A percentile compares a stretch with the other conserved stretches of the same genome.
These are phyloP conservation scores for Coemansia sp. DNA, from an alignment of 192 early-diverging fungal genomes.

Conservation along the genomic window DNA sequence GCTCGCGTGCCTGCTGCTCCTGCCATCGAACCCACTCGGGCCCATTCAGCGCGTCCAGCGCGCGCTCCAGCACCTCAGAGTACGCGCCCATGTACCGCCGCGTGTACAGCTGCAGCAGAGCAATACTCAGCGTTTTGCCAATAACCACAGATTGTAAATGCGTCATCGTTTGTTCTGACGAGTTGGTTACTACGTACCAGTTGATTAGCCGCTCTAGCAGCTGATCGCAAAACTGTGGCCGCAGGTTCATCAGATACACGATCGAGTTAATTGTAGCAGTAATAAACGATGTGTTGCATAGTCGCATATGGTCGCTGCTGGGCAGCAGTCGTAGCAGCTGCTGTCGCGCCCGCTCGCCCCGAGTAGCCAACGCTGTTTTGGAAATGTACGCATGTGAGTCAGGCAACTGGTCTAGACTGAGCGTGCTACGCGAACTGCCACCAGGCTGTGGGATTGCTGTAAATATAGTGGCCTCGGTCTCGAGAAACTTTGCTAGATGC, in stretches of 20 bases:
- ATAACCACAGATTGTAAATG: conserved; percentile 37
- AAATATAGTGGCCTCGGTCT: conserved; percentile 41
- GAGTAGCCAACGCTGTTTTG: conserved; percentile 16
- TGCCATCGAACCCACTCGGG: conserved; percentile 45
- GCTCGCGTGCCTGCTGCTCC: conserved; percentile 29
- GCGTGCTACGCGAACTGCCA: neutral
- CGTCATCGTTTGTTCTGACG: conserved; percentile 41
- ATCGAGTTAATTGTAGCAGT: conserved; percentile 46
- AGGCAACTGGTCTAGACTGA: conserved; percentile 20
- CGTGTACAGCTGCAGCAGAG: conserved; percentile 41
- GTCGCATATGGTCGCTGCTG: conserved; percentile 40
- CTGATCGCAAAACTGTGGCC: conserved; percentile 43
- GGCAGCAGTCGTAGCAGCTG: conserved; percentile 46
- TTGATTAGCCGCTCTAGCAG: conserved; percentile 28
- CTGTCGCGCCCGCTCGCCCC: conserved; percentile 35
- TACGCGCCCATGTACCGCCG: conserved; percentile 33
- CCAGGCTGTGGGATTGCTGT: conserved; percentile 4
- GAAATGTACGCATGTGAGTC: conserved; percentile 31
- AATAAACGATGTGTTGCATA: conserved; percentile 51
- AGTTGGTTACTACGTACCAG: conserved; percentile 45
- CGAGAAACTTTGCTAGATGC: conserved; percentile 48
- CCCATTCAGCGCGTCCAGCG: conserved; percentile 42
- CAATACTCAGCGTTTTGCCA: conserved; percentile 40
- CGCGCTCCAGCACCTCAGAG: conserved; percentile 28
- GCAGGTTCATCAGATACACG: conserved; percentile 46